Evolutionary conservation across 163 green algal genomes (phyloP), one percentile per base, ranked within the genome.

Genomic region (Chlorella variabilis): DNA sequence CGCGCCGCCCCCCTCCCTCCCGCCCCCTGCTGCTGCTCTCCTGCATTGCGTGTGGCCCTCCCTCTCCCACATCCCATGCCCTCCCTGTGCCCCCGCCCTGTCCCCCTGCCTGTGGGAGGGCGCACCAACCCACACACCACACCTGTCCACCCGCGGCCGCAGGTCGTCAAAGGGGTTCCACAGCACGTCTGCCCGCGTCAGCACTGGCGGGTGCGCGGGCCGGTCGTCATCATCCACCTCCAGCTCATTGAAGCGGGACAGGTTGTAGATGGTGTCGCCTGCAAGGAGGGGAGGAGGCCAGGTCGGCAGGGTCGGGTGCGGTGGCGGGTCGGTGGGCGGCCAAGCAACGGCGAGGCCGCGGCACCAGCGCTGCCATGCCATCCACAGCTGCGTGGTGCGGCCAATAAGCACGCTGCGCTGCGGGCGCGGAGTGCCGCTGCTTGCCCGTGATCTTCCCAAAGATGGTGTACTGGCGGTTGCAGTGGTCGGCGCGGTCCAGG

Each of bases 101-200:
- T n/a, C n/a, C n/a, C n/a, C n/a, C n/a, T 63, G 18, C 18, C 54
- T 15, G 18, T 9, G 23, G 18, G 54, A 67, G 7, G 9, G 7
- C 7, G 59, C 59, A 18, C 18, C 20, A 17, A 18, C 4, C 7
- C 41, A 23, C 42, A 59, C 70, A 1, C 4, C 33, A 7, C 68
- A 76, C 79, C 79, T 69, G 71, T 77, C 84, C 68, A 77, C 89
- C n/a, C 71, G 70, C 21, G 95, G 94, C 41, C 93, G 89, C 33
- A 99, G 95, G 87, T 99, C 96, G 7, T 98, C 95, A 86, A 99
- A 99, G 2, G 97, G 97, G 87, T 98, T 98, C 91, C 93, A 97
- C 77, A 99, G 78, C 66, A 99, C 94, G 78, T 98, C 94, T 1
- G 85, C 89, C 3, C 85, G 80, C 23, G 42, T 75, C 11, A 98